Conservation (phyloP, 2,329 filamentous ascomycete genomes). For the Ambrosiella beaveri region DNA sequence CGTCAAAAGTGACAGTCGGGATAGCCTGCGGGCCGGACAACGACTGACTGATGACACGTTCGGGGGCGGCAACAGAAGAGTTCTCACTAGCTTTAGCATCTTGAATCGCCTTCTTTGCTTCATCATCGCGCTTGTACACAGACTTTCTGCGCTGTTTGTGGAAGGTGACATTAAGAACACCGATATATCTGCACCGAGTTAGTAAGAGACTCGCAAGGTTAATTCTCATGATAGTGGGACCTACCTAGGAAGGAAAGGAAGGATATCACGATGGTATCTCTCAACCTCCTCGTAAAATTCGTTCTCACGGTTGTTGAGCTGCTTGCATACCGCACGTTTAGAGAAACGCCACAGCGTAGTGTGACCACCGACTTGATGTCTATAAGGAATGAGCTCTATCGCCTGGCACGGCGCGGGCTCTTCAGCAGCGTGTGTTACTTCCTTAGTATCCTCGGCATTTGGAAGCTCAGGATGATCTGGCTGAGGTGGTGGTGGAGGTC, state of each 20-base stretch:
- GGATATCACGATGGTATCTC: slow-evolving; percentile 69
- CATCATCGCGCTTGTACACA: slow-evolving; percentile 33
- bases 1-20: slow-evolving; percentile 82
- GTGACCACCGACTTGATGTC: slow-evolving; percentile 92
- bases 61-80: neutral
- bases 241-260: slow-evolving; percentile 79
- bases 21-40: slow-evolving; percentile 48
- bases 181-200: slow-evolving; percentile 59
- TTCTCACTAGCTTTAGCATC: neutral
- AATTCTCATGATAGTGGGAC: slow-evolving; percentile 15
- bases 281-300: slow-evolving; percentile 98
- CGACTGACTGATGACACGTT: slow-evolving; percentile 51
- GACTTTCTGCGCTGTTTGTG: slow-evolving; percentile 62
- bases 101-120: slow-evolving; percentile 15
- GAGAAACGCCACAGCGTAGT: slow-evolving; percentile 95
- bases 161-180: slow-evolving; percentile 90
- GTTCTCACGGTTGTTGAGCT: slow-evolving; percentile 94
- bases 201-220: neutral
- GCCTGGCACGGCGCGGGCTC: slow-evolving; percentile 50
- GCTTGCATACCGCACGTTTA: slow-evolving; percentile 86
- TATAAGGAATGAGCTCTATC: slow-evolving; percentile 91
- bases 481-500: neutral
- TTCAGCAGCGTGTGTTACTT: slow-evolving; percentile 21
- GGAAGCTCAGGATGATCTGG: neutral
- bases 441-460: slow-evolving; percentile 1